Conservation (phyloP, 139 green algal genomes). For the Bryopsis sp. region DNA sequence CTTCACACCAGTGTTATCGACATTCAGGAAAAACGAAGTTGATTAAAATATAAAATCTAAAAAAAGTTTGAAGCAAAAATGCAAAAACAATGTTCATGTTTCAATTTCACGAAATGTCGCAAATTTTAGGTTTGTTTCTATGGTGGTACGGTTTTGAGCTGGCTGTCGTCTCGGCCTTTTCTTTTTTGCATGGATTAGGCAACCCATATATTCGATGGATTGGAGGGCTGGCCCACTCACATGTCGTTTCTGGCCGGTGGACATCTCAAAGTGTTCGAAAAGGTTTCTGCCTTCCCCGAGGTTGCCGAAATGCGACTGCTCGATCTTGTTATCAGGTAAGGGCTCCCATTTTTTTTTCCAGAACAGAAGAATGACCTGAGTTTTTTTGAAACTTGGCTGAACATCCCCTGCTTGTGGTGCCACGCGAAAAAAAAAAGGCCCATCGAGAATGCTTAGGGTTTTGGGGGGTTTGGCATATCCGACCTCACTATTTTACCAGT, state of each 20-base stretch:
- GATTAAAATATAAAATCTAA: neutral
- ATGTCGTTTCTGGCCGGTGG: slow-evolving; percentile 78
- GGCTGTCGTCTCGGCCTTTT: too few relatives aligned
- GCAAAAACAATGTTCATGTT: neutral
- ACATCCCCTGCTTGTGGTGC: too few relatives aligned
- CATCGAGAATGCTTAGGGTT: too few relatives aligned
- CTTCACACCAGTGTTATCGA: neutral
- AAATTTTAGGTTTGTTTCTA: neutral
- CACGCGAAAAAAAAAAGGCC: too few relatives aligned
- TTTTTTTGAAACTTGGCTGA: too few relatives aligned
- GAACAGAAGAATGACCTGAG: too few relatives aligned
- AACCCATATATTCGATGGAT: slow-evolving; percentile 98
- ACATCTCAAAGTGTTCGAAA: slow-evolving; percentile 31
- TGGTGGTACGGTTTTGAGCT: neutral
- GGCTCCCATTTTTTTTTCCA: slow-evolving; percentile 7
- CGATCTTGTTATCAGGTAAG: slow-evolving; percentile 38
- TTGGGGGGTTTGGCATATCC: too few relatives aligned
- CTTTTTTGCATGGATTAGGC: slow-evolving; percentile 85
- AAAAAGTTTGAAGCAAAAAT: neutral
- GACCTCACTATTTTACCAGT: too few relatives aligned
- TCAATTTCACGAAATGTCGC: neutral
- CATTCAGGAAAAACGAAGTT: neutral
- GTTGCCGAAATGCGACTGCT: slow-evolving; percentile 42
- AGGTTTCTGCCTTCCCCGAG: slow-evolving; percentile 20
- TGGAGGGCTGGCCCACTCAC: slow-evolving; percentile 91